Base-by-base conservation (phyloP, 306 rosid species). In the Quercus engelmannii region DNA sequence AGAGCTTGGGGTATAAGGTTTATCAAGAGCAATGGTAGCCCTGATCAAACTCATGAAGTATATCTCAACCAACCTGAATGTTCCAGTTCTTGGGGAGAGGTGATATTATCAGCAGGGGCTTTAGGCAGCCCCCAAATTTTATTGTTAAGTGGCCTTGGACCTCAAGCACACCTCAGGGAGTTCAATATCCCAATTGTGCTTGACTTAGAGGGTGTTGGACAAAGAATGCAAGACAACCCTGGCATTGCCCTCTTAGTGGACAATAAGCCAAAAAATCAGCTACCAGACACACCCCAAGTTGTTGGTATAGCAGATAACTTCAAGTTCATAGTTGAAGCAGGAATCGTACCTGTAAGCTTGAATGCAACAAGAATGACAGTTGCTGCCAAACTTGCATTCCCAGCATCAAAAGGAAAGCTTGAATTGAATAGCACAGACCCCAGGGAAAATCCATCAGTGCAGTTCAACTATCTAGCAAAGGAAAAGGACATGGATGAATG, bases 161-260 rank as follows among this genome's bases (percentile, higher is more conserved):
- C 94, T 84, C 81, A 74, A 3, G 62, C 87, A 76, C 89, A 88
- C 65, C 85, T 91, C 17, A 71, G 55, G n/a, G 79, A 38, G 23
- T 89, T 88, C 76, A 75, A 86, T 28, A 85, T 93, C 61, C 83
- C 89, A 31, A 19, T 74, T 23, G 83, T 82, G 6, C 82, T 68
- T 13, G 81, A 91, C 70, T 57, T 86, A 57, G 41, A 86, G 55
- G 75, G 43, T 51, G 92, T 93, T 64, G 97, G 97, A 5, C 77
- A 83, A n/a, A 87, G 84, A 84, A 91, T 91, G 93, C 86, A 86
- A 78, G 97, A 93, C 86, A 89, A 87, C 76, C 97, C 96, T 2
- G 80, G 89, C 70, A 83, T 93, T 62, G 90, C 83, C 52, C 77
- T 88, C 13, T 85, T 88, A 10, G 88, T 85, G 8, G 90, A 89